phyloP scores from a whole-genome alignment of 192 early-diverging fungal genomes.

The Umbelopsis isabellina region DNA sequence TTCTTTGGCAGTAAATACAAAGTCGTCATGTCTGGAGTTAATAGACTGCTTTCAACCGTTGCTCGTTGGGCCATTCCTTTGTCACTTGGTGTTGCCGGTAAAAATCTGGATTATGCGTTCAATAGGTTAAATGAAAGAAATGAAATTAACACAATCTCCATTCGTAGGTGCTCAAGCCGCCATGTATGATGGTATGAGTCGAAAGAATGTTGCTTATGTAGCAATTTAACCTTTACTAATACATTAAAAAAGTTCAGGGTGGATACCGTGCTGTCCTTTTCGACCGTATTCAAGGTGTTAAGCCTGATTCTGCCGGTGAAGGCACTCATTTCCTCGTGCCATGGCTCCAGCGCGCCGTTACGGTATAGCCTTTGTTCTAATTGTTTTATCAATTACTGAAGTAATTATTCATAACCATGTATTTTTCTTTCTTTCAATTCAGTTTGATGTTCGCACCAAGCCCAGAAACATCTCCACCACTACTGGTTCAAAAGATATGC shows the following conservation, averaged over 20 bases:
- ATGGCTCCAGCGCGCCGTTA: constrained; percentile 90
- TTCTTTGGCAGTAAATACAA: constrained; percentile 10
- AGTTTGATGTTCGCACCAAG: constrained; percentile 92
- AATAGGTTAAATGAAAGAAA: background rate
- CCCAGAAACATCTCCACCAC: constrained; percentile 98
- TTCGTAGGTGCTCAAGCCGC: constrained; percentile 63
- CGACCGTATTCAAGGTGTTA: constrained; percentile 92
- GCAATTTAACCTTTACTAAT: background rate
- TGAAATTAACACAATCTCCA: background rate
- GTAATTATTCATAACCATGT: background rate
- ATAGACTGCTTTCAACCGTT: constrained; percentile 59
- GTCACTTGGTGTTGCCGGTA: constrained; percentile 65
- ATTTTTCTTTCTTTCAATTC: background rate
- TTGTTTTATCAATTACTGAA: background rate
- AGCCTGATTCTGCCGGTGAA: constrained; percentile 77
- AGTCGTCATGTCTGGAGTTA: constrained; percentile 11
- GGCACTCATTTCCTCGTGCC: constrained; percentile 98
- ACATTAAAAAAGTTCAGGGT: constrained; percentile 76
- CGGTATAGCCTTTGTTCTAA: background rate
- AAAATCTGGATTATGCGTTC: background rate
- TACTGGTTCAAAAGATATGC: constrained; percentile 99
- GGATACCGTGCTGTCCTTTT: constrained; percentile 97
- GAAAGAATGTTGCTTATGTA: background rate
- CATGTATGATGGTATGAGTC: constrained; percentile 88
- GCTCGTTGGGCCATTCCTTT: constrained; percentile 83